Base-by-base conservation (phyloP, 2,329 filamentous ascomycete species). In the Zasmidium citrigriseum region DNA sequence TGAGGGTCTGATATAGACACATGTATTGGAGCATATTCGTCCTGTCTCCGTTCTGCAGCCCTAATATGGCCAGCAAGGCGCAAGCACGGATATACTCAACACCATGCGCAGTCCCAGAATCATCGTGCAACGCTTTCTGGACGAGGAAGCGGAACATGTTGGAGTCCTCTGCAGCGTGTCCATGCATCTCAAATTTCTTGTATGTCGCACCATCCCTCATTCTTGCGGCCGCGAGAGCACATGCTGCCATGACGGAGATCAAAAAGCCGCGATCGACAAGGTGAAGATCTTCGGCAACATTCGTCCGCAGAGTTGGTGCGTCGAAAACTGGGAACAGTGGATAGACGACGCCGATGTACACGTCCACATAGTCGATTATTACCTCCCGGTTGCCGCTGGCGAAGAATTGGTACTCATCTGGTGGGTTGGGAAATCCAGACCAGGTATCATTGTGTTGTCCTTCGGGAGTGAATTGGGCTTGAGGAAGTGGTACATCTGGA, bases 301-400 rank as follows among this genome's bases (percentile, higher is more conserved):
- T 46, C 72, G 74, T 66, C 24, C 74, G 67, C 46, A 80, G 73
- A 18, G 76, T 77, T n/a, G 73, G 73, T 38, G 74, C 75, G 64
- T 83, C 79, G 62, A 83, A 83, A 23, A 83, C 70, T 3, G 81
- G 81, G 59, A 82, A 80, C 52, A 83, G 78, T 2, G 81, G 81
- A 67, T 83, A 83, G 18, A 82, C 77, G 46, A 81, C 75, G 57
- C 82, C 78, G 67, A 81, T 80, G 70, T 82, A 83, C 16, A 83
- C 72, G 16, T 80, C 75, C 22, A 81, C 72, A 69, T 65, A 45
- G 82, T 76, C 44, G 71, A 71, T 24, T 63, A 65, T 51, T 75
- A 69, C 64, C 71, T 74, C n/a, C 74, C 72, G 29, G 77, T 67
- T 10, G 72, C 72, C n/a, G n/a, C n/a, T n/a, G n/a, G n/a, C n/a